A percentile compares a stretch with the other conserved stretches of the same genome.
These are phyloP conservation scores for Herpetospermum pedunculosum DNA, from an alignment of 306 rosid genomes.

Conservation along the genomic window DNA sequence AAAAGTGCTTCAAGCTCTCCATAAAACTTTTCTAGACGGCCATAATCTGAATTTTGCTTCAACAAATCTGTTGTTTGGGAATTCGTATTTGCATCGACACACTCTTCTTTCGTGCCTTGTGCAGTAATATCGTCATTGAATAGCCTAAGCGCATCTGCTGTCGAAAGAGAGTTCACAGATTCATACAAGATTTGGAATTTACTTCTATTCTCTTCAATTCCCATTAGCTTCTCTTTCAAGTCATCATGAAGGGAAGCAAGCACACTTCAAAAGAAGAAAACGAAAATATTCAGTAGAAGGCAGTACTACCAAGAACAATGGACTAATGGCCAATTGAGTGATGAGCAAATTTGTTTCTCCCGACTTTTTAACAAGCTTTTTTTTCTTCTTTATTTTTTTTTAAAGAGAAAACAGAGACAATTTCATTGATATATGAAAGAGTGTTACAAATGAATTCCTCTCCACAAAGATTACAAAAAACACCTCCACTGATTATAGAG, in stretches of 20 bases:
- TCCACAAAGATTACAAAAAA: no score
- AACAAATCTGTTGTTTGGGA: conserved; percentile 8
- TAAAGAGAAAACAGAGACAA: no score
- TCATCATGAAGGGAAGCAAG: conserved; percentile 57
- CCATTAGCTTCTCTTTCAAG: conserved; percentile 46
- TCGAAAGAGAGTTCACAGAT: conserved; percentile 51
- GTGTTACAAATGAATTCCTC: no score
- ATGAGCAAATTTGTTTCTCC: not conserved
- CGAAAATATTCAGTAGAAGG: not conserved
- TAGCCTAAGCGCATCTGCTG: conserved; percentile 43
- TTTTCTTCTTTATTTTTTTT: no score
- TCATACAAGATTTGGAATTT: conserved; percentile 46
- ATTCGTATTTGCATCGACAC: conserved; percentile 17
- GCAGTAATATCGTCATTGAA: conserved; percentile 36
- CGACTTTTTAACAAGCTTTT: no score
- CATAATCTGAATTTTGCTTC: conserved; percentile 20
- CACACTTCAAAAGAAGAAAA: conserved; percentile 35
- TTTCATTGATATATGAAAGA: no score
- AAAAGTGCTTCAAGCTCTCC: conserved; percentile 43
- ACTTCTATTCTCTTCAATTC: conserved; percentile 32
- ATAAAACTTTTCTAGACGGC: conserved; percentile 23
- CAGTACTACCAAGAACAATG: not conserved
- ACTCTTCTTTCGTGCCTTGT: conserved; percentile 18
- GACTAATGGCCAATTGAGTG: not conserved
- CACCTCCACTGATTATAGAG: no score